Percentiles rank a stretch among this genome's conserved stretches.
Evolutionary conservation across 495 filamentous ascomycete species (phyloP).

Genomic region (Aspergillus carlsbadensis): DNA sequence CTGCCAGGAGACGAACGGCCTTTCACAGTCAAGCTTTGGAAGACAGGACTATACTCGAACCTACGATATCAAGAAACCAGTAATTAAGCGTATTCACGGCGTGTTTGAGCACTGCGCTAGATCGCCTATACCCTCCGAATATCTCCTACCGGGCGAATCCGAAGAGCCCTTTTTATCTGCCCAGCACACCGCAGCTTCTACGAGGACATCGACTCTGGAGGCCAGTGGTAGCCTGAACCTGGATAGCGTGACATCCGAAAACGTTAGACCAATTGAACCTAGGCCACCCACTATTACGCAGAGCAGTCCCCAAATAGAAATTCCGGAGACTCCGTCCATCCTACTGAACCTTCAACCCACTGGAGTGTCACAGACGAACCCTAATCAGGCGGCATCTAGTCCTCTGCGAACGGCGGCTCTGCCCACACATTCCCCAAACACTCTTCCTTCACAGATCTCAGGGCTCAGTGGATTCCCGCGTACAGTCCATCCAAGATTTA

Average conservation of each 20-base stretch:
- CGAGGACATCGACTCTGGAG: neutral
- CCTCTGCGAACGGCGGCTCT: slow-evolving; percentile 5
- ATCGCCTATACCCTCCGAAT: slow-evolving; percentile 19
- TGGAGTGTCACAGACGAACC: neutral
- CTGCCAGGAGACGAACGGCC: neutral
- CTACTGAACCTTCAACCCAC: neutral
- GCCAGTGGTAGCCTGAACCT: neutral
- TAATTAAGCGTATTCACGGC: neutral
- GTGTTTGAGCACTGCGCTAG: slow-evolving; percentile 6
- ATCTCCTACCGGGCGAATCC: slow-evolving; percentile 20
- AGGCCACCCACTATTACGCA: neutral
- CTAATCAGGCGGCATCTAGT: neutral
- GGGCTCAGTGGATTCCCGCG: neutral
- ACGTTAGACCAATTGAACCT: neutral
- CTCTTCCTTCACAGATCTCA: neutral
- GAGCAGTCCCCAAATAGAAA: slow-evolving; percentile 10
- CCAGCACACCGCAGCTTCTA: neutral
- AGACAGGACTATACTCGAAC: neutral
- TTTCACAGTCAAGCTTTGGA: neutral
- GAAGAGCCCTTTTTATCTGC: neutral
- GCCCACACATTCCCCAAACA: neutral
- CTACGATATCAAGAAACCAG: neutral
- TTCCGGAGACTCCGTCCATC: slow-evolving; percentile 28
- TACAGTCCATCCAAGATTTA: neutral
- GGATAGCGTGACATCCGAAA: neutral